Evolutionary conservation across 306 rosid genomes (phyloP), one percentile per base, ranked within the genome.

Genomic region (Glycyrrhiza uralensis): DNA sequence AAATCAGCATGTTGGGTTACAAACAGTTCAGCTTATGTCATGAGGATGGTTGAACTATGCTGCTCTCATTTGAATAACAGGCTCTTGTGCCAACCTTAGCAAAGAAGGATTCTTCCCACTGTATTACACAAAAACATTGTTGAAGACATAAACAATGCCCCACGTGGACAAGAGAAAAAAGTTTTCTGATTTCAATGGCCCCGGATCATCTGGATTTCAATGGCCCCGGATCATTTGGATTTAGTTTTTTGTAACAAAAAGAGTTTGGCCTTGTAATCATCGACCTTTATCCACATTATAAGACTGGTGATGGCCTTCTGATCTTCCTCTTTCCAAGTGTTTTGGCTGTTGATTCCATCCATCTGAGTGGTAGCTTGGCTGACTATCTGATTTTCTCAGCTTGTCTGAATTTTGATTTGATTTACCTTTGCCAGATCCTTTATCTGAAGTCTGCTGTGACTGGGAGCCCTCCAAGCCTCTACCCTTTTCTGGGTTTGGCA

Each of bases 281-380:
- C 52, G 84, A 71, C 88, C 89, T 61, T 85, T 76, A 29, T 88
- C 92, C 57, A 66, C 78, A 35, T 77, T 59, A 61, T 41, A 24
- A 50, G 81, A 66, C 69, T 71, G 49, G 35, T 75, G 82, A 69
- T 76, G 83, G 44, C 81, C 80, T 7, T 93, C 92, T 44, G 91
- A 84, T 42, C 56, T 82, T 78, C 89, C 96, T 85, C 89, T 87
- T 67, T 83, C 96, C 74, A 79, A 68, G 66, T 28, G 73, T 19
- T 50, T 72, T 5, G 69, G 78, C 33, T 32, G 66, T 44, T 79
- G 89, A 71, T 78, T 74, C 81, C 78, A 83, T 84, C 69, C 81
- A 17, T 81, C 84, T 19, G 86, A 39, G 54, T 85, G 78, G 42
- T 55, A 75, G 24, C 71, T 55, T 44, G 85, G 75, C 2, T 82